Conservation (phyloP, 768 basidiomycete species). For the Wakefieldia striispora region DNA sequence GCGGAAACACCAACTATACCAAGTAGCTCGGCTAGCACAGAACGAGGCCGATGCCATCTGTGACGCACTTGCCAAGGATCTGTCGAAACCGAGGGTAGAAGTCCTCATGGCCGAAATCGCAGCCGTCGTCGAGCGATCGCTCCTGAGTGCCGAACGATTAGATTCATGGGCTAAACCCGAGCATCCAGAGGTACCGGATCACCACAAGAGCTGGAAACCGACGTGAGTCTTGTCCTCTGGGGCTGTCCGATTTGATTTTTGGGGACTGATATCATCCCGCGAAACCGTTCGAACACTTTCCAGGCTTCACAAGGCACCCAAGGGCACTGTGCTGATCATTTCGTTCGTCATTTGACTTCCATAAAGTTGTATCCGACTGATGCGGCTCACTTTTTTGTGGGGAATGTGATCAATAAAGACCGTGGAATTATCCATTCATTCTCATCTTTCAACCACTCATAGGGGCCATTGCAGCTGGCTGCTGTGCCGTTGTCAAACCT, state of each 20-base stretch:
- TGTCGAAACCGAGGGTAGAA: slow-evolving; percentile 44
- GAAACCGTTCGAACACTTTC: neutral
- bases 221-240: slow-evolving; percentile 23
- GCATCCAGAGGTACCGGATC: slow-evolving; percentile 34
- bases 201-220: slow-evolving; percentile 52
- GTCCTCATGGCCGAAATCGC: slow-evolving; percentile 44
- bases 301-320: slow-evolving; percentile 51
- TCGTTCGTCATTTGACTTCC: slow-evolving; percentile 40
- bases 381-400: no score
- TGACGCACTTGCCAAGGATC: slow-evolving; percentile 42
- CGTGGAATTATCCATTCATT: slow-evolving; percentile 67
- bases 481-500: slow-evolving; percentile 62
- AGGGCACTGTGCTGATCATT: slow-evolving; percentile 61
- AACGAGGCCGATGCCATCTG: slow-evolving; percentile 56
- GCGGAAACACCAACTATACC: slow-evolving; percentile 63
- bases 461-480: slow-evolving; percentile 76
- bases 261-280: neutral
- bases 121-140: no score
- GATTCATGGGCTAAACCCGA: slow-evolving; percentile 57
- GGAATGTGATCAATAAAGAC: slow-evolving; percentile 37
- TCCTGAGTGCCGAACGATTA: slow-evolving; percentile 47
- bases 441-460: slow-evolving; percentile 55
- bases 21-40: slow-evolving; percentile 58
- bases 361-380: neutral
- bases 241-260: no score